A percentile compares a stretch with the other conserved stretches of the same genome.
phyloP scores from a whole-genome alignment of 805 yeast genomes.

The Pachysolen tannophilus region DNA sequence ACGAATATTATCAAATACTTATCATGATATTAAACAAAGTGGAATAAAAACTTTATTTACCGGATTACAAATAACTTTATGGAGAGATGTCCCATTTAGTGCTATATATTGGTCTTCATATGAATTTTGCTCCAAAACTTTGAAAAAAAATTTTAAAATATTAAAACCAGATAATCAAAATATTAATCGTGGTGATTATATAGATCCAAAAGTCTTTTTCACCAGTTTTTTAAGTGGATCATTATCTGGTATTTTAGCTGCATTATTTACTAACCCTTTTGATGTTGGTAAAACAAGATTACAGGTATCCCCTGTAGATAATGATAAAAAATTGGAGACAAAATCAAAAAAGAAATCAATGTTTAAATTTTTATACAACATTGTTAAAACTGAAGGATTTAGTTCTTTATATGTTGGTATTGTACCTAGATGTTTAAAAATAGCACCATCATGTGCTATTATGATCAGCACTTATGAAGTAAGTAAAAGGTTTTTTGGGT shows the following conservation, averaged over 20 bases:
- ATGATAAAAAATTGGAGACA: constrained; percentile 1
- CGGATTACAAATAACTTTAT: constrained; percentile 80
- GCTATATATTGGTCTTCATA: constrained; percentile 92
- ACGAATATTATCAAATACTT: constrained; percentile 29
- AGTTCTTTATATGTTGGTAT: constrained; percentile 82
- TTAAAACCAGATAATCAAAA: not conserved
- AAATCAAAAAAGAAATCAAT: constrained; percentile 39
- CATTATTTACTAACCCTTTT: constrained; percentile 85
- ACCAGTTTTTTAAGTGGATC: constrained; percentile 78
- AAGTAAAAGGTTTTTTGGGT: constrained; percentile 55
- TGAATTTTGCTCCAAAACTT: constrained; percentile 36
- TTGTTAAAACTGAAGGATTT: constrained; percentile 68
- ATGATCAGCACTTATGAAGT: constrained; percentile 95
- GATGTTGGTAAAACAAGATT: constrained; percentile 95
- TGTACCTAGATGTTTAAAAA: constrained; percentile 77
- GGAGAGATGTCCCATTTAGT: constrained; percentile 97
- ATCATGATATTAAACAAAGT: constrained; percentile 34
- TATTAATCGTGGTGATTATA: constrained; percentile 3
- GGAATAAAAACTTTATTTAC: constrained; percentile 70
- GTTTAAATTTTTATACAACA: constrained; percentile 56
- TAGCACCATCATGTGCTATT: constrained; percentile 96
- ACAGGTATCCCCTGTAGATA: constrained; percentile 49
- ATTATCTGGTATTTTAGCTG: constrained; percentile 77
- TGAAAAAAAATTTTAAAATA: constrained; percentile 18
- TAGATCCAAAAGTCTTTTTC: constrained; percentile 33